These are phyloP conservation scores for Trametes meyenii DNA, from an alignment of 768 basidiomycete genomes.

Conservation along the genomic window DNA sequence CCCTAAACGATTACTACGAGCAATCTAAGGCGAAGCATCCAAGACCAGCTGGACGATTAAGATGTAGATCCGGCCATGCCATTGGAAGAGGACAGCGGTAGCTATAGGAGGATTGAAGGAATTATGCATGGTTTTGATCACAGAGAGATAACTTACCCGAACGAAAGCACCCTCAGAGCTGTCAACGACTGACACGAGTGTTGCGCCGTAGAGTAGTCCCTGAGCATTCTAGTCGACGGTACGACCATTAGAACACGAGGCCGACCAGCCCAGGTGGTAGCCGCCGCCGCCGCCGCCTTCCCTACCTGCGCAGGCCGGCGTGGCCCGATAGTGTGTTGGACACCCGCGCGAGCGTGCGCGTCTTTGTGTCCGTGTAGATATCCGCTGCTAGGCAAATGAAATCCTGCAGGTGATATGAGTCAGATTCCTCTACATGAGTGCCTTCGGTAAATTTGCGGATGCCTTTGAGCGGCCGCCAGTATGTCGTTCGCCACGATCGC, in stretches of 20 bases:
- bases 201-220: not conserved
- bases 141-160: slow-evolving; percentile 1
- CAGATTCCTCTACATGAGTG: slow-evolving; percentile 14
- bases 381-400: slow-evolving; percentile 19
- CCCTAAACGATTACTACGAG: not conserved
- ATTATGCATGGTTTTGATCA: not conserved
- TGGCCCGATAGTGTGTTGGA: slow-evolving; percentile 7
- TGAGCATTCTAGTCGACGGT: slow-evolving; percentile 1
- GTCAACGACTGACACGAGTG: not conserved
- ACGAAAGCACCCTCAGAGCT: not conserved
- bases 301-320: slow-evolving; percentile 21
- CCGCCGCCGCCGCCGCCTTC: slow-evolving; percentile 13
- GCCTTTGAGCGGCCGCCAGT: not conserved
- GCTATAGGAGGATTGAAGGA: not conserved
- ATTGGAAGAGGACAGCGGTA: not conserved
- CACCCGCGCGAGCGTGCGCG: slow-evolving; percentile 20
- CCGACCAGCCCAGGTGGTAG: slow-evolving; percentile 1
- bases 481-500: not conserved
- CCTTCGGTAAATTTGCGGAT: slow-evolving; percentile 2
- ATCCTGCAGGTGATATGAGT: slow-evolving; percentile 23
- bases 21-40: not conserved
- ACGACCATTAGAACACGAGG: slow-evolving; percentile 16
- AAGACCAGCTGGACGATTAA: not conserved
- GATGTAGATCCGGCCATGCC: slow-evolving; percentile 10
- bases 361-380: slow-evolving; percentile 9